These are phyloP conservation scores for Acer campestre DNA, from an alignment of 345 rosid genomes.

Conservation along the genomic window DNA sequence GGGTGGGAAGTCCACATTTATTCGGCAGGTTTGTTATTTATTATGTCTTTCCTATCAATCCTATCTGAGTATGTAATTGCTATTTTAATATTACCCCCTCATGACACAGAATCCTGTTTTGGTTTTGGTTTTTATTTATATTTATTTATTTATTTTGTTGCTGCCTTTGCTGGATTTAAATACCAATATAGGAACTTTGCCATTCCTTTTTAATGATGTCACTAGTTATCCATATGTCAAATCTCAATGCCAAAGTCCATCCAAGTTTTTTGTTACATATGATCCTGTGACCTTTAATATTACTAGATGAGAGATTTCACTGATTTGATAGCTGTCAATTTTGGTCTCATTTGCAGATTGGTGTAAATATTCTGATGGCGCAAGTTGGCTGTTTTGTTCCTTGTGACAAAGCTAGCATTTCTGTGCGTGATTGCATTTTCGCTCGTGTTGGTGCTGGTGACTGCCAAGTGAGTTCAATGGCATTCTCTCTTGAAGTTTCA, in stretches of 20 bases:
- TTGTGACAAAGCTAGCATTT: slow-evolving; percentile 85
- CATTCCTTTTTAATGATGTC: not conserved
- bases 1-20: slow-evolving; percentile 99
- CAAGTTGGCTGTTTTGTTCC: slow-evolving; percentile 98
- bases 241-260: not conserved
- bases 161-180: slow-evolving; percentile 1
- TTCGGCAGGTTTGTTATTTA: slow-evolving; percentile 73
- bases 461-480: slow-evolving; percentile 80
- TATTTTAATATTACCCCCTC: not conserved
- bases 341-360: slow-evolving; percentile 57
- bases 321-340: slow-evolving; percentile 3
- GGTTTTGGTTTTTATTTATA: not conserved
- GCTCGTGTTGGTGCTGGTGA: slow-evolving; percentile 99
- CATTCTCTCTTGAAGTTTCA: slow-evolving; percentile 11
- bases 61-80: not conserved
- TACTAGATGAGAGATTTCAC: not conserved
- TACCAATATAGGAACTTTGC: not conserved
- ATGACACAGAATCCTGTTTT: not conserved
- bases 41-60: not conserved
- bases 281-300: not conserved
- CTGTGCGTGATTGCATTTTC: slow-evolving; percentile 94
- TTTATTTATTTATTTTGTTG: not conserved
- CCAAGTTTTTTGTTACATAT: not conserved
- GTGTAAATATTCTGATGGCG: slow-evolving; percentile 94
- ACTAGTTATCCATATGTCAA: not conserved